Percentiles rank a stretch among this genome's conserved stretches.
Evolutionary conservation across 345 rosid species (phyloP).

Genomic region (Sapria himalayana): DNA sequence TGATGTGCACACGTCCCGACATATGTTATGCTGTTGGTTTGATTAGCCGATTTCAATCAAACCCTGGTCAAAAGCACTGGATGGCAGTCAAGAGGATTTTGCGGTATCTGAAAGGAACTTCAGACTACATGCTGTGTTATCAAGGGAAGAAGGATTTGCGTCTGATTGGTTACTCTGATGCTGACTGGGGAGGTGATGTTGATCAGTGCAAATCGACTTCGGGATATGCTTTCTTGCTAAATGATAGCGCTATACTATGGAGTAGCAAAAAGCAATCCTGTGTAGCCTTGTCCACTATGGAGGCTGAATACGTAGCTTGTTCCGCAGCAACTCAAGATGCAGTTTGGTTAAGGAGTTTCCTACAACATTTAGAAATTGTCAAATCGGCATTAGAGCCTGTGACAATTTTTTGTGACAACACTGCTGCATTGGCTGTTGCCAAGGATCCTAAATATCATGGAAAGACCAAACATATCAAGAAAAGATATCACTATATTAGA

Average conservation of each 20-base stretch:
- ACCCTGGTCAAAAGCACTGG: not conserved
- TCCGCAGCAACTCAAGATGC: not conserved
- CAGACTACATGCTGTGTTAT: not conserved
- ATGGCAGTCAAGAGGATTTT: not conserved
- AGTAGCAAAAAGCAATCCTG: conserved; percentile 3
- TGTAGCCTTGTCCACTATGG: conserved; percentile 1
- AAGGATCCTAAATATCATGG: conserved; percentile 6
- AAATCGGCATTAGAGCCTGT: not conserved
- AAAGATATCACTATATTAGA: not conserved
- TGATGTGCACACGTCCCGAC: not conserved
- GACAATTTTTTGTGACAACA: not conserved
- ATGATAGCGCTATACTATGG: not conserved
- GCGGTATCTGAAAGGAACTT: not conserved
- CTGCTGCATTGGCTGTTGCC: not conserved
- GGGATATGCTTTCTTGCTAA: not conserved
- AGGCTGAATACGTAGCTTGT: not conserved
- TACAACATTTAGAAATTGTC: not conserved
- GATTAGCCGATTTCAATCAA: not conserved
- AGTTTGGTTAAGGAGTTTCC: not conserved
- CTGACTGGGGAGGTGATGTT: not conserved
- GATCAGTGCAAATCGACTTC: not conserved
- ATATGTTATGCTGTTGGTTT: not conserved
- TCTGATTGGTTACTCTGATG: too few relatives aligned
- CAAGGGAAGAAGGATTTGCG: too few relatives aligned
- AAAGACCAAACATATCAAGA: conserved; percentile 7